Percentiles rank a stretch among this genome's conserved stretches.
phyloP scores from a whole-genome alignment of 2,329 filamentous ascomycete species.

The Albophoma yamanashiensis region DNA sequence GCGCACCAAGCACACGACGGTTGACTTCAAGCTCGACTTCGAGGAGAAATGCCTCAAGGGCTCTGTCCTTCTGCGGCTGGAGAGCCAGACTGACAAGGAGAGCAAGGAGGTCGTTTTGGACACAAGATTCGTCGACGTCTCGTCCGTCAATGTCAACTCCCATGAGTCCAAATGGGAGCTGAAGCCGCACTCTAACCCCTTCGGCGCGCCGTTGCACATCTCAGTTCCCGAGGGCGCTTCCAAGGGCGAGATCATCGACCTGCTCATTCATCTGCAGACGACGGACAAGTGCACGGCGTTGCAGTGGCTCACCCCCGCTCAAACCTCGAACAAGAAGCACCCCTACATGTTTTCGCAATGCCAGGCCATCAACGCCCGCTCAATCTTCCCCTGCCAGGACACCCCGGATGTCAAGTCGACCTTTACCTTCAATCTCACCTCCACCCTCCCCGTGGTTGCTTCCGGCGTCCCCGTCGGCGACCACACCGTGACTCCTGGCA shows the following conservation, averaged over 20 bases:
- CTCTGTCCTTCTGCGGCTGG: conserved; percentile 63
- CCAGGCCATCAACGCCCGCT: conserved; percentile 90
- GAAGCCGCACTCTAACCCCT: conserved; percentile 60
- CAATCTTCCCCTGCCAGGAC: conserved; percentile 93
- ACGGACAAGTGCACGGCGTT: conserved; percentile 84
- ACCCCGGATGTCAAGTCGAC: conserved; percentile 97
- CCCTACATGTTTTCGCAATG: conserved; percentile 98
- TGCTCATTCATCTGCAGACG: conserved; percentile 64
- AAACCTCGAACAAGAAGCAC: conserved; percentile 91
- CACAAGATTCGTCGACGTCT: conserved; percentile 71
- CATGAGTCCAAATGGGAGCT: conserved; percentile 56
- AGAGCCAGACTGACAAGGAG: conserved; percentile 63
- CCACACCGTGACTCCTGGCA: conserved; percentile 30
- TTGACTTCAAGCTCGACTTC: conserved; percentile 77
- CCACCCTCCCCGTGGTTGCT: conserved; percentile 80
- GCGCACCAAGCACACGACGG: conserved; percentile 72
- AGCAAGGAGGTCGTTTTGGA: conserved; percentile 76
- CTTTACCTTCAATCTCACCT: conserved; percentile 79
- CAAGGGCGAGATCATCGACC: conserved; percentile 40
- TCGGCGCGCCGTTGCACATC: conserved; percentile 61
- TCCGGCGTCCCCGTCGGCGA: conserved; percentile 58
- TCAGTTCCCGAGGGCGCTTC: conserved; percentile 42
- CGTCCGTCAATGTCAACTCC: conserved; percentile 59
- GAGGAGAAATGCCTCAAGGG: conserved; percentile 66
- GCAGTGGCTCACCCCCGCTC: conserved; percentile 88